Evolutionary conservation across 1,139 yeast species (phyloP).

Genomic region (Blastobotrys malaysiensis): DNA sequence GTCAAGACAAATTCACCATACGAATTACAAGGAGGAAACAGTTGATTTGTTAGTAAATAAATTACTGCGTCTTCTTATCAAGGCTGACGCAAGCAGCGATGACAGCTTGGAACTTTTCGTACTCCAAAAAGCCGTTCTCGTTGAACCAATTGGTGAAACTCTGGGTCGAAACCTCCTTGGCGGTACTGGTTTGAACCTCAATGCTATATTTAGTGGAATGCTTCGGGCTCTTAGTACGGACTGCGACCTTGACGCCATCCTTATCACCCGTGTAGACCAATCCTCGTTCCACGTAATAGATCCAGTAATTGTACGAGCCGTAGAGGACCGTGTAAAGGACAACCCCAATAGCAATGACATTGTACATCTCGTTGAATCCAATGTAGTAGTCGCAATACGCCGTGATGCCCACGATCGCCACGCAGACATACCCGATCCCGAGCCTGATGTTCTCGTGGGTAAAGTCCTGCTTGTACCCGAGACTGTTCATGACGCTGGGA

Average conservation of each 20-base stretch:
- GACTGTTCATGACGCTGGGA: constrained; percentile 37
- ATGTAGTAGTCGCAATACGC: constrained; percentile 63
- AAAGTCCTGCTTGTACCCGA: constrained; percentile 63
- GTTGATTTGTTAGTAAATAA: not conserved
- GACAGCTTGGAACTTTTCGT: constrained; percentile 19
- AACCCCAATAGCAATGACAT: constrained; percentile 43
- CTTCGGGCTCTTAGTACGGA: constrained; percentile 32
- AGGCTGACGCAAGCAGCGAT: constrained; percentile 10
- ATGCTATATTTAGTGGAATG: constrained; percentile 44
- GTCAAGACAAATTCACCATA: no score
- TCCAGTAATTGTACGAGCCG: constrained; percentile 44
- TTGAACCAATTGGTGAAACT: constrained; percentile 27
- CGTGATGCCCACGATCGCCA: constrained; percentile 58
- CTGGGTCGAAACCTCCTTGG: constrained; percentile 7
- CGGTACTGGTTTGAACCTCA: constrained; percentile 27
- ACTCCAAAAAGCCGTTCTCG: constrained; percentile 26
- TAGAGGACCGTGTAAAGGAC: constrained; percentile 48
- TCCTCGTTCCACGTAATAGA: constrained; percentile 47
- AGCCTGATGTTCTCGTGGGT: constrained; percentile 56
- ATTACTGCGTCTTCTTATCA: constrained; percentile 11
- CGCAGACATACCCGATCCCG: constrained; percentile 63
- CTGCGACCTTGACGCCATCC: constrained; percentile 26
- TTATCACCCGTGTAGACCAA: constrained; percentile 57
- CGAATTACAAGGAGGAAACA: no score
- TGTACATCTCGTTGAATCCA: constrained; percentile 40